phyloP scores from a whole-genome alignment of 495 filamentous ascomycete genomes.

The Penicillium tannophilum region DNA sequence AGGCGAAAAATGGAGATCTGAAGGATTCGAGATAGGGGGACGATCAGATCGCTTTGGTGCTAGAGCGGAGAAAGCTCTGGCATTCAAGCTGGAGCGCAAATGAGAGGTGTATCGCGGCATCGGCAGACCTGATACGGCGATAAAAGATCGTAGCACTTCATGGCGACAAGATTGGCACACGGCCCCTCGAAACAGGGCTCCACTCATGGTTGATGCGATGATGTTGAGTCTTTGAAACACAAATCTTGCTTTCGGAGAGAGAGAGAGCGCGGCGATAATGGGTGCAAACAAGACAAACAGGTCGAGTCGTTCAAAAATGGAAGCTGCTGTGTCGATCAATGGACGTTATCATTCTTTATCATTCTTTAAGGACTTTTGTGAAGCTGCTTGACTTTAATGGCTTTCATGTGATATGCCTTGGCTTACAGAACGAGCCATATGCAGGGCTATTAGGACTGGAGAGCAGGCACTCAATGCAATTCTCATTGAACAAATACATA shows the following conservation, averaged over 20 bases:
- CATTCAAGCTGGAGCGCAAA: constrained; percentile 19
- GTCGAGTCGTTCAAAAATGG: constrained; percentile 30
- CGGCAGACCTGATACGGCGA: constrained; percentile 25
- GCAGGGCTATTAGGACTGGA: neutral
- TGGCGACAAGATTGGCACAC: constrained; percentile 32
- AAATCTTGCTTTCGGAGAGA: neutral
- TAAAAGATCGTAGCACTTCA: constrained; percentile 31
- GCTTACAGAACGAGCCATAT: too few relatives aligned
- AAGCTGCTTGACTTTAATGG: too few relatives aligned
- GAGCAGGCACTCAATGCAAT: neutral
- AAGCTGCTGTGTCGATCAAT: neutral
- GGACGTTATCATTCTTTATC: neutral
- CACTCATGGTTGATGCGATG: constrained; percentile 32
- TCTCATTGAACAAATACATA: neutral
- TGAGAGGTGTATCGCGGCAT: constrained; percentile 21
- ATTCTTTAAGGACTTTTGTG: neutral
- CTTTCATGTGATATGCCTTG: too few relatives aligned
- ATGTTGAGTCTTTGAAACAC: neutral
- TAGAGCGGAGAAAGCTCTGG: constrained; percentile 31
- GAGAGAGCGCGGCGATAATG: constrained; percentile 16
- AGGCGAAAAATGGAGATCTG: constrained; percentile 18
- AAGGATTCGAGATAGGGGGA: constrained; percentile 19
- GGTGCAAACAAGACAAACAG: constrained; percentile 32
- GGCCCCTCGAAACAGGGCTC: constrained; percentile 30
- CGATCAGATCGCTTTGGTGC: constrained; percentile 26